Evolutionary conservation across 805 yeast species (phyloP).

Genomic region (Yamadazyma paraphyllophila): DNA sequence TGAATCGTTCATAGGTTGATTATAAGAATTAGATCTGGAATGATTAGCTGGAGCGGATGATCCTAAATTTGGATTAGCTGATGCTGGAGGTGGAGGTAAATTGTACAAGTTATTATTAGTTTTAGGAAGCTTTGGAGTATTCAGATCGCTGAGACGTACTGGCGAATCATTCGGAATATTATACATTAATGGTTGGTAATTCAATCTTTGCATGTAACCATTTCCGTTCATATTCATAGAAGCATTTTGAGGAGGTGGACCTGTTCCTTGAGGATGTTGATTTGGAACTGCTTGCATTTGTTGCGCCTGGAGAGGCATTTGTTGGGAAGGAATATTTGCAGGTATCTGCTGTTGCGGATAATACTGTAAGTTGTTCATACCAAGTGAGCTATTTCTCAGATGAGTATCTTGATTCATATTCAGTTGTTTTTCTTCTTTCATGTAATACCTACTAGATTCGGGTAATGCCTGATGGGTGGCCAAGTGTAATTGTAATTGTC

Average conservation of each 20-base stretch:
- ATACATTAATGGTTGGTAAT: slow-evolving; percentile 19
- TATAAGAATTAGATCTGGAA: slow-evolving; percentile 30
- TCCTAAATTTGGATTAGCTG: slow-evolving; percentile 9
- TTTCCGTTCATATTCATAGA: slow-evolving; percentile 9
- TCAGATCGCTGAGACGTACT: slow-evolving; percentile 12
- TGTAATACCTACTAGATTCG: slow-evolving; percentile 35
- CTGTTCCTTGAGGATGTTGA: slow-evolving; percentile 2
- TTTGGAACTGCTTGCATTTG: slow-evolving; percentile 1
- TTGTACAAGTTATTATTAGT: slow-evolving; percentile 25
- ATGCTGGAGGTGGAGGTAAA: slow-evolving; percentile 34
- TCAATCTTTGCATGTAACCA: slow-evolving; percentile 12
- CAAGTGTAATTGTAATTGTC: slow-evolving; percentile 75
- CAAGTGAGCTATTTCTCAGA: slow-evolving; percentile 17
- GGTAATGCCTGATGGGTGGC: slow-evolving; percentile 56
- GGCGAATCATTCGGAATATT: slow-evolving; percentile 28
- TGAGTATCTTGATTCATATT: slow-evolving; percentile 6
- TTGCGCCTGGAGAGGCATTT: background rate
- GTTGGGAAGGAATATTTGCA: background rate
- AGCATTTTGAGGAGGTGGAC: background rate
- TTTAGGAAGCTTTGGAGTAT: slow-evolving; percentile 34
- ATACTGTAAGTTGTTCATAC: slow-evolving; percentile 17
- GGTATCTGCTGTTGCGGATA: slow-evolving; percentile 1
- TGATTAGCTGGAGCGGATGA: slow-evolving; percentile 22
- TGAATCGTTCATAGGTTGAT: slow-evolving; percentile 15
- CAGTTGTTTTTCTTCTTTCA: slow-evolving; percentile 18